Evolutionary conservation across 2,329 filamentous ascomycete genomes (phyloP), one percentile per base, ranked within the genome.

Genomic region (Microcyclospora tardicrescens): DNA sequence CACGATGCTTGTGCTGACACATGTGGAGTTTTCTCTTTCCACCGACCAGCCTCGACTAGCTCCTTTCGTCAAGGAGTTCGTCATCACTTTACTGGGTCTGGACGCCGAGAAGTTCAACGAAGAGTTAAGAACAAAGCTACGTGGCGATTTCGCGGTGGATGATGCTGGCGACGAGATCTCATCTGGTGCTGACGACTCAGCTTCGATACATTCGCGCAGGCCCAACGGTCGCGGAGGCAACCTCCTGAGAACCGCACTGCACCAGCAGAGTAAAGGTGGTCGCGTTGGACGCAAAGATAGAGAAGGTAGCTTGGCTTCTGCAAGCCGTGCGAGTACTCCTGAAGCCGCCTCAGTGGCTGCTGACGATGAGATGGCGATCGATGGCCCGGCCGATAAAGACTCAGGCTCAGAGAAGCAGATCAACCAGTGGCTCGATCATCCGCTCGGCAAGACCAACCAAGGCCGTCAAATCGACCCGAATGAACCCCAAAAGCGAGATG

Each of bases 281-380:
- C 81, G 79, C 59, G 73, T 75, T 47, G 70, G 74, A 16, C 74
- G 81, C 31, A 73, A 71, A 34, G 79, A 85, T 38, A 87, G 91
- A 53, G 84, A 91, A 46, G 83, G 81, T 44, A 89, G 81, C 50
- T 68, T 75, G n/a, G 75, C 75, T 2, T 79, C 81, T 16, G 79
- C 74, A 11, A 94, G 84, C 63, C 85, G 93, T 53, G 86, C 91
- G 51, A 86, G 82, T 1, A 94, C 87, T 0, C 89, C 91, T 0
- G 87, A 93, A 52, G 75, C 79, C 15, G 75, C 69, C n/a, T 87
- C 82, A 1, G 75, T 74, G 19, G 80, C 75, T 40, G 84, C 89
- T 38, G 84, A 91, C 50, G 83, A 89, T 45, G 84, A 91, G 28
- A 76, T 78, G 65, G 68, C 66, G 5, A 77, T 53, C 24, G 54